Conservation (phyloP, 306 rosid species). For the Lithocarpus polystachyus region DNA sequence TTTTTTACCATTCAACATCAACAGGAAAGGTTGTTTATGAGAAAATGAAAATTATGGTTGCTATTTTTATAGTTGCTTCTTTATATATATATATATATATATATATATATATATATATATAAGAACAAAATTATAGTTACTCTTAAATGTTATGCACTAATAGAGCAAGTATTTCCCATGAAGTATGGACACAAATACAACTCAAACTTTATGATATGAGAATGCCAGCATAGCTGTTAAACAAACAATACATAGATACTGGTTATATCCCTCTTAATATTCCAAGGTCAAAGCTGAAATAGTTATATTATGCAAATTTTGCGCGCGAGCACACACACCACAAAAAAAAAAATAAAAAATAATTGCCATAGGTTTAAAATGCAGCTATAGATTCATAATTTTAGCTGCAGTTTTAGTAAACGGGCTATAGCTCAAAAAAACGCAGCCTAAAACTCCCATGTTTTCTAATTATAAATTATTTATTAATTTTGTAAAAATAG, state of each 20-base stretch:
- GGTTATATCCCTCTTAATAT: not conserved
- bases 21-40: not conserved
- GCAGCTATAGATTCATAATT: too few relatives aligned
- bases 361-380: not conserved
- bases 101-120: too few relatives aligned
- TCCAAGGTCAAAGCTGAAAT: not conserved
- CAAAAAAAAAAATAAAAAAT: too few relatives aligned
- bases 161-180: not conserved
- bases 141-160: not conserved
- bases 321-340: too few relatives aligned
- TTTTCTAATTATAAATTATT: too few relatives aligned
- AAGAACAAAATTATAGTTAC: too few relatives aligned
- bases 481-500: too few relatives aligned
- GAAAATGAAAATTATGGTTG: not conserved
- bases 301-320: not conserved
- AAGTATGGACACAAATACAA: not conserved
- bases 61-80: not conserved
- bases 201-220: not conserved
- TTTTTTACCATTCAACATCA: not conserved
- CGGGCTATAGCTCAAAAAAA: too few relatives aligned
- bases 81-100: too few relatives aligned
- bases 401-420: too few relatives aligned
- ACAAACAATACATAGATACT: not conserved
- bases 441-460: too few relatives aligned
- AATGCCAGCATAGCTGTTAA: not conserved